Evolutionary conservation across 2,329 filamentous ascomycete genomes (phyloP).

Genomic region (Leptographium lundbergii): DNA sequence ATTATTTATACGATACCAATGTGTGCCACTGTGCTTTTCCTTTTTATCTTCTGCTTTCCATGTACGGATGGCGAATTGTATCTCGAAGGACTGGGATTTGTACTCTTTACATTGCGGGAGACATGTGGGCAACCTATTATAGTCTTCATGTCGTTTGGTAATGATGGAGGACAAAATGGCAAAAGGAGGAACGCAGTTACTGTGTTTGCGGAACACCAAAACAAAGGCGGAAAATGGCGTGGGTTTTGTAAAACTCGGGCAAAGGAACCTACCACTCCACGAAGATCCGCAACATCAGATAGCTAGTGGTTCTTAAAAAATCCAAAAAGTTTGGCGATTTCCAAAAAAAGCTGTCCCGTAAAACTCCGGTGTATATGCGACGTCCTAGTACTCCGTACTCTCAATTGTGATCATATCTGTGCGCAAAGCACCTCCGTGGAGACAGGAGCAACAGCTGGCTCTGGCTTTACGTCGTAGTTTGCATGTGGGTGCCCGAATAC

Average conservation of each 20-base stretch:
- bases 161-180: not conserved
- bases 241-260: not conserved
- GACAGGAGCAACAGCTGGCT: too few relatives aligned
- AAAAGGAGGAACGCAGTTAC: not conserved
- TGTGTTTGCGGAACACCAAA: not conserved
- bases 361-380: too few relatives aligned
- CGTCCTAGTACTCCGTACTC: too few relatives aligned
- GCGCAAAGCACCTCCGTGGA: too few relatives aligned
- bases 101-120: constrained; percentile 1
- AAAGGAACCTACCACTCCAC: not conserved
- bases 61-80: not conserved
- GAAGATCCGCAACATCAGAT: not conserved
- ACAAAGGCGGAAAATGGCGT: not conserved
- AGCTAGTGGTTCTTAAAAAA: constrained; percentile 1
- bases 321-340: not conserved
- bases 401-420: too few relatives aligned
- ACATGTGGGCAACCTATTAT: constrained; percentile 1
- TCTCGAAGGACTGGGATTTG: not conserved
- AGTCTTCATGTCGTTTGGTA: not conserved
- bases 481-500: too few relatives aligned
- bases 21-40: not conserved
- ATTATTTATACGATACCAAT: constrained; percentile 1
- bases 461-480: too few relatives aligned
- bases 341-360: not conserved
- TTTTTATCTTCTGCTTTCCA: not conserved